Percentiles rank a stretch among this genome's conserved stretches.
Conservation (phyloP, 108 stramenopile species). For the Stephanodiscus triporus region DNA sequence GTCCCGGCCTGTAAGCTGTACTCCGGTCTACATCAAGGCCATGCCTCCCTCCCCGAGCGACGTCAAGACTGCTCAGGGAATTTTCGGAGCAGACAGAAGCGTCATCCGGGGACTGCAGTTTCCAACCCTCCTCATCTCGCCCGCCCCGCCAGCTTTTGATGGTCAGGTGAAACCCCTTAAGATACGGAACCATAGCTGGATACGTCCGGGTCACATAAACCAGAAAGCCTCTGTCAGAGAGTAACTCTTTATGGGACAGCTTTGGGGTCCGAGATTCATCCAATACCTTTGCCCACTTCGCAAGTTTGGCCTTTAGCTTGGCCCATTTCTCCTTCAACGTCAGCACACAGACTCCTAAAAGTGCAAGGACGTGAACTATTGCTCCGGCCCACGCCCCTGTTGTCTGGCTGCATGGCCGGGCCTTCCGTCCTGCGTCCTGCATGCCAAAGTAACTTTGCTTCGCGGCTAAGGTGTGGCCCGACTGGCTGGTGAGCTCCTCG, state of each 20-base stretch:
- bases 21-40: too few species aligned
- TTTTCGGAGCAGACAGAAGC: slow-evolving; percentile 18
- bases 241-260: slow-evolving; percentile 31
- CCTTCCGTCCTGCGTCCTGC: neutral
- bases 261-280: neutral
- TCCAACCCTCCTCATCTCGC: slow-evolving; percentile 61
- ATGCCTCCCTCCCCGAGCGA: too few species aligned
- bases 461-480: neutral
- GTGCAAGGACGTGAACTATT: slow-evolving; percentile 9
- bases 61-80: too few species aligned
- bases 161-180: slow-evolving; percentile 59
- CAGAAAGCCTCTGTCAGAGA: slow-evolving; percentile 43
- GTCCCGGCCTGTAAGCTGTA: too few species aligned
- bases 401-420: neutral
- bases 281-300: too few species aligned
- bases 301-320: too few species aligned
- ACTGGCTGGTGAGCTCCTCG: neutral
- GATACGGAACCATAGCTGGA: slow-evolving; percentile 39
- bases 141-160: slow-evolving; percentile 40
- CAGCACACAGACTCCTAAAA: slow-evolving; percentile 23
- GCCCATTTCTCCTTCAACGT: slow-evolving; percentile 46
- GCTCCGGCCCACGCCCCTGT: slow-evolving; percentile 54
- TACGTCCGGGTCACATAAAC: slow-evolving; percentile 51
- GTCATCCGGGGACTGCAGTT: neutral
- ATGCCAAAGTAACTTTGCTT: neutral